Evolutionary conservation across 768 basidiomycete species (phyloP).

Genomic region (Mycena amicta): DNA sequence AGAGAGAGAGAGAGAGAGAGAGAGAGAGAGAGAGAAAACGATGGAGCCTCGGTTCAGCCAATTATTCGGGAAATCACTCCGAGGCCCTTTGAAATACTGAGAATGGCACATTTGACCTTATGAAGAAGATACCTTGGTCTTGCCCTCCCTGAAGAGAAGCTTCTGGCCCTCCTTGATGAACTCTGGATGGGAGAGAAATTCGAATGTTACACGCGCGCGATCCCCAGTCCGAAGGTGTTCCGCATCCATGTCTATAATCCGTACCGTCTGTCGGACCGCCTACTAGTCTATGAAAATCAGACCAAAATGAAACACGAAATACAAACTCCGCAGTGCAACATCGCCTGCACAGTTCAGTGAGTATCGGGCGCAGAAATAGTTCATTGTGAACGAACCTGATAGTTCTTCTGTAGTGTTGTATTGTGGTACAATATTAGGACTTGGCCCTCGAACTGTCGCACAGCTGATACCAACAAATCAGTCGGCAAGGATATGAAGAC

Average conservation of each 20-base stretch:
- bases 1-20: too few relatives aligned
- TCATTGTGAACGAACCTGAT: constrained; percentile 60
- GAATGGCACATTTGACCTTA: too few relatives aligned
- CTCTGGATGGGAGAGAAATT: constrained; percentile 92
- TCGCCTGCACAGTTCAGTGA: constrained; percentile 51
- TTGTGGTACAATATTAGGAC: constrained; percentile 93
- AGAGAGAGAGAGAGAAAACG: too few relatives aligned
- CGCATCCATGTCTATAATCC: constrained; percentile 91
- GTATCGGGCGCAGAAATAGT: constrained; percentile 1
- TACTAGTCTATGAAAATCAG: constrained; percentile 30
- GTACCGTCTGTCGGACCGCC: constrained; percentile 91
- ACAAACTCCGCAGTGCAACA: constrained; percentile 89
- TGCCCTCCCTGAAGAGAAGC: constrained; percentile 91
- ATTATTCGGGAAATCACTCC: too few relatives aligned
- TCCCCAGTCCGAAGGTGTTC: constrained; percentile 89
- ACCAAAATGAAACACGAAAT: constrained; percentile 1
- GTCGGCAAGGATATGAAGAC: constrained; percentile 6
- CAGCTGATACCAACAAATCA: constrained; percentile 47
- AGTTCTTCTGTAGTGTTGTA: constrained; percentile 89
- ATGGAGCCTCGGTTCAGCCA: too few relatives aligned
- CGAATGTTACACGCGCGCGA: constrained; percentile 90
- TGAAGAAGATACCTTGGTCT: too few relatives aligned
- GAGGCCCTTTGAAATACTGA: too few relatives aligned
- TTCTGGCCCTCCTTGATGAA: constrained; percentile 94
- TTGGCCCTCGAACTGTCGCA: constrained; percentile 88